Evolutionary conservation across 192 early-diverging fungal species (phyloP).

Genomic region (Backusella mclennaniae): DNA sequence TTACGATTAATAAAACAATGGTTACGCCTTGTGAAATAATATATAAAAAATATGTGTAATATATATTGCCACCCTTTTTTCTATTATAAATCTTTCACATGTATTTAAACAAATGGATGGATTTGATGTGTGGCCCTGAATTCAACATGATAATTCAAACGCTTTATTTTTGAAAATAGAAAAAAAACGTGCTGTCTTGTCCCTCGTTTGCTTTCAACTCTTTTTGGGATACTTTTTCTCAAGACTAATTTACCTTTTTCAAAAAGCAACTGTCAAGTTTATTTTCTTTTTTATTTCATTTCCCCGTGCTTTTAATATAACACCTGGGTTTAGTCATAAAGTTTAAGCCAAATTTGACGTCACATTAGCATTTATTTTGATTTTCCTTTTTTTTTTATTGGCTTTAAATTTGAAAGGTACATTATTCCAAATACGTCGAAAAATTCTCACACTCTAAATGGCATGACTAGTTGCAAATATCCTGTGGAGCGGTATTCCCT

Average conservation of each 20-base stretch:
- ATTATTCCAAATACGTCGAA: background rate
- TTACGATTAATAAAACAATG: background rate
- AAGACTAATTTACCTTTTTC: background rate
- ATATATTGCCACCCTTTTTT: background rate
- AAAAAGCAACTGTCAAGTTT: background rate
- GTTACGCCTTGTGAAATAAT: background rate
- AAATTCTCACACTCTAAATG: constrained; percentile 2
- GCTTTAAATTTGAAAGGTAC: background rate
- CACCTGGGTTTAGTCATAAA: background rate
- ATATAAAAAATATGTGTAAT: background rate
- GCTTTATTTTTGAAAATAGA: background rate
- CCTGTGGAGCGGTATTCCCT: background rate
- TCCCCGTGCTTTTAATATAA: background rate
- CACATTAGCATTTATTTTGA: background rate
- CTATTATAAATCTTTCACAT: constrained; percentile 1
- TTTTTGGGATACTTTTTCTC: too few species aligned
- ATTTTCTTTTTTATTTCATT: background rate
- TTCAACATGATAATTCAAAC: too few species aligned
- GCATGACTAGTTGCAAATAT: background rate
- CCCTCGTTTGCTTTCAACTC: too few species aligned
- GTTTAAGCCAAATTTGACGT: constrained; percentile 2
- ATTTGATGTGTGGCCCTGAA: background rate
- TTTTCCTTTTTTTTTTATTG: background rate
- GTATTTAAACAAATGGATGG: background rate
- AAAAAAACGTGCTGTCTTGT: background rate